These are phyloP conservation scores for Curvularia eragrostidis DNA, from an alignment of 2,329 filamentous ascomycete species.

Conservation along the genomic window DNA sequence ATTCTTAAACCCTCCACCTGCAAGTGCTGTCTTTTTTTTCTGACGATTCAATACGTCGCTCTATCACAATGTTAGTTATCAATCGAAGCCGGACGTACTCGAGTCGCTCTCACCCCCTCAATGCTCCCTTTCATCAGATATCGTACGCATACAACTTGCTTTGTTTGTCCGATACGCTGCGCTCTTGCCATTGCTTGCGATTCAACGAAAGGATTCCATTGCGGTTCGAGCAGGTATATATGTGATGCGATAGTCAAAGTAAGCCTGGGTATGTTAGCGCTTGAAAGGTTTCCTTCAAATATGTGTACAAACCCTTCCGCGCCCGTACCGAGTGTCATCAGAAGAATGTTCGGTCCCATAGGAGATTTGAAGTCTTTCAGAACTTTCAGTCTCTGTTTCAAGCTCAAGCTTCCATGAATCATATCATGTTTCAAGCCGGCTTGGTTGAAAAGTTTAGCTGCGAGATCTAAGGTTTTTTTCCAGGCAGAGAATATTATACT, in stretches of 20 bases:
- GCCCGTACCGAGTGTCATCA: conserved; percentile 37
- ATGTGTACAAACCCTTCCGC: conserved; percentile 21
- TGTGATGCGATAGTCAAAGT: conserved; percentile 27
- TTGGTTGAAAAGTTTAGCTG: conserved; percentile 30
- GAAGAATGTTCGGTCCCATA: conserved; percentile 3
- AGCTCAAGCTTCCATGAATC: conserved; percentile 24
- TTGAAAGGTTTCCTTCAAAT: not conserved
- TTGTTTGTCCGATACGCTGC: conserved; percentile 30
- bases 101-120: conserved; percentile 23
- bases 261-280: not conserved
- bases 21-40: not conserved
- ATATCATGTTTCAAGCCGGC: conserved; percentile 22
- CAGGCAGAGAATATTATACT: conserved; percentile 49
- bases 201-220: conserved; percentile 42
- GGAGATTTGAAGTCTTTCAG: conserved; percentile 20
- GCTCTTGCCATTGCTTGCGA: conserved; percentile 35
- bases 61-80: not conserved
- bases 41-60: not conserved
- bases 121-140: conserved; percentile 37
- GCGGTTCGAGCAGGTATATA: conserved; percentile 37
- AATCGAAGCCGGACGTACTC: no score
- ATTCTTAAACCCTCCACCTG: not conserved
- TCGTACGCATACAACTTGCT: conserved; percentile 20
- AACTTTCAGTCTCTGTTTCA: conserved; percentile 18
- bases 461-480: conserved; percentile 44